Percentiles rank a stretch among this genome's conserved stretches.
These are phyloP conservation scores for Nannochloris sp. DNA, from an alignment of 139 green algal species.

Conservation along the genomic window DNA sequence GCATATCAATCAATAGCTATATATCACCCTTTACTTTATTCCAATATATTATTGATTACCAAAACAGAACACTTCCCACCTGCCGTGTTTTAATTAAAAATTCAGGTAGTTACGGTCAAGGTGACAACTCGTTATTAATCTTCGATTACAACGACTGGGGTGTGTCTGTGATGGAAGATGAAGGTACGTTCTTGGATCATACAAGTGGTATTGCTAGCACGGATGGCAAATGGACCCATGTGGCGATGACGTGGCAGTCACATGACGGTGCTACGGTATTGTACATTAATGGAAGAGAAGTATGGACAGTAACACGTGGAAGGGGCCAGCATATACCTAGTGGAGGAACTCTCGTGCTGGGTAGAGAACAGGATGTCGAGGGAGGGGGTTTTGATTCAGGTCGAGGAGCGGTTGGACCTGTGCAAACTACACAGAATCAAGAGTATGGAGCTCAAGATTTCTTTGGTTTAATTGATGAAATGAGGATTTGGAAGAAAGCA, in stretches of 20 bases:
- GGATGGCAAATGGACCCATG: constrained; percentile 79
- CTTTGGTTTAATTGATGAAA: constrained; percentile 70
- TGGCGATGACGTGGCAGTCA: constrained; percentile 73
- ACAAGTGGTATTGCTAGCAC: constrained; percentile 57
- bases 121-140: constrained; percentile 79
- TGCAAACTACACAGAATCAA: constrained; percentile 28
- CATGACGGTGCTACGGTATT: constrained; percentile 44
- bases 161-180: constrained; percentile 82
- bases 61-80: too few species aligned
- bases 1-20: too few species aligned
- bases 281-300: constrained; percentile 71
- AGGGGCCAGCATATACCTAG: constrained; percentile 60
- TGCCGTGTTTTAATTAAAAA: too few species aligned
- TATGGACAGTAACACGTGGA: constrained; percentile 57
- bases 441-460: constrained; percentile 80
- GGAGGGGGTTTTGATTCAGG: constrained; percentile 82
- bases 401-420: constrained; percentile 44
- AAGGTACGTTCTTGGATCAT: constrained; percentile 66
- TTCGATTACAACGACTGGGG: constrained; percentile 83
- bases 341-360: constrained; percentile 78
- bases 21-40: too few species aligned
- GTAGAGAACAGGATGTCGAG: constrained; percentile 78
- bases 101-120: constrained; percentile 50
- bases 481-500: constrained; percentile 70
- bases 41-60: too few species aligned